A percentile compares a stretch with the other conserved stretches of the same genome.
Evolutionary conservation across 768 basidiomycete species (phyloP).

Genomic region (Stropharia rugosoannulata): DNA sequence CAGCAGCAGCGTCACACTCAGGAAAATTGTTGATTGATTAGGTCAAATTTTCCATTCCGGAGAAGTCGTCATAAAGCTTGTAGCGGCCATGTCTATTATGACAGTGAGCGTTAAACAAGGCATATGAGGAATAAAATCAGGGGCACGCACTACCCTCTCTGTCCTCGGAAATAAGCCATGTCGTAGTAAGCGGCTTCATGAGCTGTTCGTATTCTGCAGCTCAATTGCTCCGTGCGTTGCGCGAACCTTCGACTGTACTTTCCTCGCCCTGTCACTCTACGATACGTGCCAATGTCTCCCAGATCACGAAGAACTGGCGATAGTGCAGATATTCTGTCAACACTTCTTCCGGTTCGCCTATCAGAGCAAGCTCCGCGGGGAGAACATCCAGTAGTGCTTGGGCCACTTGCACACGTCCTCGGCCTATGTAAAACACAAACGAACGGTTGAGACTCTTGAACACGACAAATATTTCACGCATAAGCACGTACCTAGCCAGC

Average conservation of each 20-base stretch:
- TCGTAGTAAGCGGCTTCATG: slow-evolving; percentile 68
- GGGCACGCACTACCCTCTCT: slow-evolving; percentile 34
- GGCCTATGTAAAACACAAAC: slow-evolving; percentile 38
- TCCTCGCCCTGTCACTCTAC: slow-evolving; percentile 61
- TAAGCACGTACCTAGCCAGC: slow-evolving; percentile 73
- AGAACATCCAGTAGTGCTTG: slow-evolving; percentile 56
- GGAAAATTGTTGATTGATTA: no score
- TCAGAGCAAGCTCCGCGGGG: slow-evolving; percentile 59
- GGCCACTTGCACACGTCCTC: slow-evolving; percentile 74
- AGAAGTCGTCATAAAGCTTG: slow-evolving; percentile 84
- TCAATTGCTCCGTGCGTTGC: slow-evolving; percentile 61
- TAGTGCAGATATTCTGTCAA: slow-evolving; percentile 80
- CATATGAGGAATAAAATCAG: not conserved
- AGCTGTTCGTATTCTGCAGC: slow-evolving; percentile 68
- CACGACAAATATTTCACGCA: not conserved
- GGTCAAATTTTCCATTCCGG: slow-evolving; percentile 25
- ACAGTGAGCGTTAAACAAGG: not conserved
- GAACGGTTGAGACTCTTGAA: not conserved
- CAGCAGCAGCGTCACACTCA: no score
- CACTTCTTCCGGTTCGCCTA: slow-evolving; percentile 67
- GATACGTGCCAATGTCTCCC: slow-evolving; percentile 64
- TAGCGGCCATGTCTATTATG: slow-evolving; percentile 63
- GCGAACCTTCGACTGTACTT: slow-evolving; percentile 43
- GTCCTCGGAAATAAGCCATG: slow-evolving; percentile 70
- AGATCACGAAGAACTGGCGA: slow-evolving; percentile 74